Conservation (phyloP, 768 basidiomycete genomes). For the Pulveroboletus sp. region DNA sequence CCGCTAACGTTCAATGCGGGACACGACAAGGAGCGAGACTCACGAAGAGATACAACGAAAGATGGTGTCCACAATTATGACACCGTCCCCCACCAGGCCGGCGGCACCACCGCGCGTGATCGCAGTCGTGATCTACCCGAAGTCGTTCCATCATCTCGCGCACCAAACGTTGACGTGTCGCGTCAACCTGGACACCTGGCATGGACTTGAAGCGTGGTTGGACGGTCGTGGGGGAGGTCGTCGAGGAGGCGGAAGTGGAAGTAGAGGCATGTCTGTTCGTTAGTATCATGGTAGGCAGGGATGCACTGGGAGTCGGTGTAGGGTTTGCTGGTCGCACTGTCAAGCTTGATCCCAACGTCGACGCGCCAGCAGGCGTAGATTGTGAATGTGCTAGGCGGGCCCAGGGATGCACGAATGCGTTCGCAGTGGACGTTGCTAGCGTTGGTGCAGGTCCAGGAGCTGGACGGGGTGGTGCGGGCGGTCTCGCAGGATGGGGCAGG, state of each 20-base stretch:
- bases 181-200: not conserved
- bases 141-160: constrained; percentile 36
- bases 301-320: not conserved
- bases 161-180: constrained; percentile 22
- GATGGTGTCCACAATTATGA: constrained; percentile 39
- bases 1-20: not conserved
- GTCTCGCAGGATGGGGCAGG: not conserved
- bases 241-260: not conserved
- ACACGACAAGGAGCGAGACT: constrained; percentile 25
- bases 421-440: not conserved
- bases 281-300: not conserved
- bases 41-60: constrained; percentile 49
- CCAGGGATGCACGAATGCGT: not conserved
- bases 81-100: constrained; percentile 43
- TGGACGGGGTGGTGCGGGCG: not conserved
- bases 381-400: not conserved
- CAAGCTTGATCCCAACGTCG: constrained; percentile 1
- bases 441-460: not conserved
- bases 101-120: constrained; percentile 41
- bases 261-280: not conserved
- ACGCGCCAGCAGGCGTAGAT: not conserved
- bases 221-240: not conserved
- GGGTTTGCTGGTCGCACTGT: not conserved
- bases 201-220: constrained; percentile 2
- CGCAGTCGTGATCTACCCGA: constrained; percentile 53